Conservation (phyloP, 2,329 filamentous ascomycete species). For the Didymellaceae sp. region DNA sequence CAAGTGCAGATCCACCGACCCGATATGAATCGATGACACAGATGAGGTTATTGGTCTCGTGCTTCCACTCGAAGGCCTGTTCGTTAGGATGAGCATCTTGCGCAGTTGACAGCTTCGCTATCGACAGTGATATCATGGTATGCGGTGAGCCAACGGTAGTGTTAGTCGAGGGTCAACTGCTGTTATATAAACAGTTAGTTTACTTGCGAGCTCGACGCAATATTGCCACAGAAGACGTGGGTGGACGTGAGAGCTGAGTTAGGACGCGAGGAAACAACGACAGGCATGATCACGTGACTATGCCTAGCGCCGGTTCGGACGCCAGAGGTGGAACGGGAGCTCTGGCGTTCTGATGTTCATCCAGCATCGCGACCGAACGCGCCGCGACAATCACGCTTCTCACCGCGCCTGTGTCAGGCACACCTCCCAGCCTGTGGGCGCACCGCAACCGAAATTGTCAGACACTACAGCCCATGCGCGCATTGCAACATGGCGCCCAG, state of each 20-base stretch:
- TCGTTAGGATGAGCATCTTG: conserved; percentile 36
- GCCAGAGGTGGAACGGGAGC: conserved; percentile 30
- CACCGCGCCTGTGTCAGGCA: conserved; percentile 33
- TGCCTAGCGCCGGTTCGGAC: conserved; percentile 20
- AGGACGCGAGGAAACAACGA: conserved; percentile 25
- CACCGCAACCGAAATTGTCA: conserved; percentile 25
- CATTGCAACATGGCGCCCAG: conserved; percentile 54
- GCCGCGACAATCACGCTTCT: conserved; percentile 33
- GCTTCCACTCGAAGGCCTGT: conserved; percentile 45
- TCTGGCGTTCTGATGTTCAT: conserved; percentile 41
- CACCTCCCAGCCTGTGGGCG: conserved; percentile 29
- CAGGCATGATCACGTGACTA: conserved; percentile 27
- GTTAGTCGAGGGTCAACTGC: conserved; percentile 21
- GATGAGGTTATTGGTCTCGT: conserved; percentile 40
- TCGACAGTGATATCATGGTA: conserved; percentile 40
- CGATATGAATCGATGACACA: conserved; percentile 44
- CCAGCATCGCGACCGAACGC: conserved; percentile 40
- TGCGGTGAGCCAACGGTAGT: conserved; percentile 9
- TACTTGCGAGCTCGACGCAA: no score
- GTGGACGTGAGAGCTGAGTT: conserved; percentile 2
- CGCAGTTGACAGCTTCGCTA: conserved; percentile 45
- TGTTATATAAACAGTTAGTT: background rate
- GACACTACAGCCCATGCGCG: conserved; percentile 40
- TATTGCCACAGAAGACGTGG: background rate
- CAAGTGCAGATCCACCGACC: conserved; percentile 28